Evolutionary conservation across 2,329 filamentous ascomycete species (phyloP).

Genomic region (Acarospora socialis): DNA sequence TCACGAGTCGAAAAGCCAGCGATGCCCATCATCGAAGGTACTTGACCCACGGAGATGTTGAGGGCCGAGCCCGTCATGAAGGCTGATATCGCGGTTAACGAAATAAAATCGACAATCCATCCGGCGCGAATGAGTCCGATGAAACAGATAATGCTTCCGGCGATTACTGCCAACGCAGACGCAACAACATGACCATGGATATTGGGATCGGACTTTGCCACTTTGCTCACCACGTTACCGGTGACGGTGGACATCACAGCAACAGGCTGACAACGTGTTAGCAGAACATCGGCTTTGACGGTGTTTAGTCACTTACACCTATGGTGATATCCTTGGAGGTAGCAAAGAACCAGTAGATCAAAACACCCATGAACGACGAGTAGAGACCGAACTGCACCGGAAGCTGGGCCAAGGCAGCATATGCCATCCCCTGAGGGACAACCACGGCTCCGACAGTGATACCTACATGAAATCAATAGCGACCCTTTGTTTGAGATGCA

Average conservation of each 20-base stretch:
- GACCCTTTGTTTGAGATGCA: slow-evolving; percentile 5
- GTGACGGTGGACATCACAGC: slow-evolving; percentile 89
- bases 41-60: slow-evolving; percentile 72
- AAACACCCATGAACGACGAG: slow-evolving; percentile 88
- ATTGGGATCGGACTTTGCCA: slow-evolving; percentile 40
- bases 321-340: slow-evolving; percentile 99
- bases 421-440: slow-evolving; percentile 95
- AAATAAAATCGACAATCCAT: slow-evolving; percentile 88
- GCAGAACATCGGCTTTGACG: slow-evolving; percentile 8
- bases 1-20: slow-evolving; percentile 56
- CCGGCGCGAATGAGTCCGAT: slow-evolving; percentile 69
- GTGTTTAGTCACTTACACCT: slow-evolving; percentile 44
- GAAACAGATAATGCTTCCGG: slow-evolving; percentile 60
- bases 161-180: slow-evolving; percentile 61
- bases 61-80: slow-evolving; percentile 96
- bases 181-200: slow-evolving; percentile 54
- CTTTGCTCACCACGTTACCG: slow-evolving; percentile 62
- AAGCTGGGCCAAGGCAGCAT: slow-evolving; percentile 71
- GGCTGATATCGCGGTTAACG: slow-evolving; percentile 75
- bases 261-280: slow-evolving; percentile 48
- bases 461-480: slow-evolving; percentile 26
- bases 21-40: slow-evolving; percentile 70
- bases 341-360: slow-evolving; percentile 95
- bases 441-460: slow-evolving; percentile 65
- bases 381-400: slow-evolving; percentile 74